phyloP scores from a whole-genome alignment of 2,329 filamentous ascomycete species.

The Periconia digitata region DNA sequence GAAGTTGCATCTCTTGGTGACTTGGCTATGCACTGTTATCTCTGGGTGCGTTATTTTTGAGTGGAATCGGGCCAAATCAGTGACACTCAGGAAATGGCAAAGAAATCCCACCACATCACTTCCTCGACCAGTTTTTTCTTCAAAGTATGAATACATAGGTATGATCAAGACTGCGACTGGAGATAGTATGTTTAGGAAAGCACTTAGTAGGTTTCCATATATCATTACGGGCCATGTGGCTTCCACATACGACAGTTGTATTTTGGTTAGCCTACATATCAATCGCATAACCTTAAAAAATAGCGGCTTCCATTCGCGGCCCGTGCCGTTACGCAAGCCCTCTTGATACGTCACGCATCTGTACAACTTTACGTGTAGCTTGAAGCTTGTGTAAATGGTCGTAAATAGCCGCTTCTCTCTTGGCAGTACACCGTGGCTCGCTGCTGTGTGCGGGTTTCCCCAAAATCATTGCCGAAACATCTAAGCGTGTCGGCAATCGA shows the following conservation, averaged over 20 bases:
- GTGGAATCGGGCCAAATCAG: not conserved
- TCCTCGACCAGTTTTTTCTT: no score
- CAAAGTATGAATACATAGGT: no score
- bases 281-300: not conserved
- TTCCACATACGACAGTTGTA: not conserved
- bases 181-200: no score
- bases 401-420: not conserved
- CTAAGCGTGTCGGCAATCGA: not conserved
- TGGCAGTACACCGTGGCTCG: not conserved
- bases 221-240: not conserved
- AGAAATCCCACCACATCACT: no score
- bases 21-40: slow-evolving; percentile 5
- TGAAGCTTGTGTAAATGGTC: not conserved
- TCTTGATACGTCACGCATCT: not conserved
- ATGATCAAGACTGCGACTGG: no score
- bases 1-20: not conserved
- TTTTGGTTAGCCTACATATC: not conserved
- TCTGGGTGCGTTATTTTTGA: not conserved
- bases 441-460: no score
- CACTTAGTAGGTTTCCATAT: not conserved
- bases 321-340: slow-evolving; percentile 2
- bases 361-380: slow-evolving; percentile 1
- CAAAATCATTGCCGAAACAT: not conserved
- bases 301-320: slow-evolving; percentile 1
- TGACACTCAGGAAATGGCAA: not conserved